A percentile compares a stretch with the other conserved stretches of the same genome.
These are phyloP conservation scores for Apiotrichum gracile DNA, from an alignment of 1,284 basidiomycete genomes.

Conservation along the genomic window DNA sequence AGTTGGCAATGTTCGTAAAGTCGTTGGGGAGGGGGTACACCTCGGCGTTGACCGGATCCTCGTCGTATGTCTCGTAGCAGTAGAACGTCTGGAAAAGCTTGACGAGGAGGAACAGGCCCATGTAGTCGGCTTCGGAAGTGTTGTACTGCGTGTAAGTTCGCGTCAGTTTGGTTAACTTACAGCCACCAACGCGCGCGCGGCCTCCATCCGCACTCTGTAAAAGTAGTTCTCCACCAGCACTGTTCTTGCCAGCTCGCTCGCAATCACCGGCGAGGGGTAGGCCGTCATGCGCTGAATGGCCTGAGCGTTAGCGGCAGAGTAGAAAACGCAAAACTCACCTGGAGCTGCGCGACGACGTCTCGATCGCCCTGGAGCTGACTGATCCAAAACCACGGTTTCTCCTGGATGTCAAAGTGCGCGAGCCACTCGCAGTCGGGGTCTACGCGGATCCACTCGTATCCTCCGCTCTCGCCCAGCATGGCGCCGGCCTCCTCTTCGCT, in stretches of 20 bases:
- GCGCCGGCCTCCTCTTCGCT: conserved; percentile 89
- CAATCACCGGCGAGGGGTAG: conserved; percentile 80
- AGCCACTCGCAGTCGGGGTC: conserved; percentile 99
- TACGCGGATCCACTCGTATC: conserved; percentile 98
- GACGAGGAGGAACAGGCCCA: conserved; percentile 92
- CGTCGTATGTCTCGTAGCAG: conserved; percentile 80
- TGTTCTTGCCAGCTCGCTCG: conserved; percentile 83
- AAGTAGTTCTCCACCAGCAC: conserved; percentile 94
- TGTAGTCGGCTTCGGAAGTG: conserved; percentile 39
- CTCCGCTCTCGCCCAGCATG: conserved; percentile 70
- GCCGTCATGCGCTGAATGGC: conserved; percentile 76
- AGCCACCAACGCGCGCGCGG: conserved; percentile 74
- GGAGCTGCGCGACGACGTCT: conserved; percentile 95
- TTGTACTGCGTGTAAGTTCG: conserved; percentile 27
- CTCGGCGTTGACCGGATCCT: conserved; percentile 72
- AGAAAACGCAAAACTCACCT: conserved; percentile 55
- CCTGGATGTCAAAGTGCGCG: conserved; percentile 81
- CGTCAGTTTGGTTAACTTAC: conserved; percentile 52
- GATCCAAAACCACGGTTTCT: conserved; percentile 99
- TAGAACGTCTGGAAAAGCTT: conserved; percentile 85
- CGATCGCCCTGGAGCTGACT: conserved; percentile 92
- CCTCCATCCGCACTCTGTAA: conserved; percentile 94
- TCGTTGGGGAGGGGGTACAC: conserved; percentile 91
- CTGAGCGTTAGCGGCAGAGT: conserved; percentile 47
- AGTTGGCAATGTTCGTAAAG: conserved; percentile 84